Evolutionary conservation across 768 basidiomycete genomes (phyloP).

Genomic region (Serendipita sp.): DNA sequence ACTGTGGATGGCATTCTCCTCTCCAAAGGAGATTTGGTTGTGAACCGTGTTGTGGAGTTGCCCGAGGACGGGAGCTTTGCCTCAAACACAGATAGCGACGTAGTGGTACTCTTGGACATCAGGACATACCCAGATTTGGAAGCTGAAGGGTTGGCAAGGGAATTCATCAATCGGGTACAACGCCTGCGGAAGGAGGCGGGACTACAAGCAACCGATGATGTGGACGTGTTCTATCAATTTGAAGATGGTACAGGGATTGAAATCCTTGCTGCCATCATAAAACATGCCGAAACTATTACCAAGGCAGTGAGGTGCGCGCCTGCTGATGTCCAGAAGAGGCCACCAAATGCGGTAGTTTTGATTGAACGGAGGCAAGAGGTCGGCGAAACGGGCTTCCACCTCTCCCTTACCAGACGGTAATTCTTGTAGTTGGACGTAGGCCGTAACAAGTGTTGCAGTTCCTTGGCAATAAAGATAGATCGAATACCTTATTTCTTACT

Average conservation of each 20-base stretch:
- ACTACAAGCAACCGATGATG: constrained; percentile 85
- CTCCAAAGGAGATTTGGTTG: constrained; percentile 74
- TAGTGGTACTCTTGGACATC: constrained; percentile 84
- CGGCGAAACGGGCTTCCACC: constrained; percentile 56
- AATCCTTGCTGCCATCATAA: constrained; percentile 39
- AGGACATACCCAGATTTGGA: constrained; percentile 73
- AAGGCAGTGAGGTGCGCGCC: constrained; percentile 65
- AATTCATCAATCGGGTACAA: constrained; percentile 85
- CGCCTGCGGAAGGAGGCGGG: constrained; percentile 91
- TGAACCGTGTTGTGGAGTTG: constrained; percentile 80
- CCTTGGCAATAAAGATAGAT: neutral
- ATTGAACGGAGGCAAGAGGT: constrained; percentile 82
- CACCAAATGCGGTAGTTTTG: constrained; percentile 33
- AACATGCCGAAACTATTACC: constrained; percentile 50
- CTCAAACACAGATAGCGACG: constrained; percentile 68
- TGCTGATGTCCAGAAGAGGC: constrained; percentile 35
- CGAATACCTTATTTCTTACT: constrained; percentile 46
- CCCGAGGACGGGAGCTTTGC: constrained; percentile 53
- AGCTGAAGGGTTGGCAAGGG: constrained; percentile 75
- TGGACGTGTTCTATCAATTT: constrained; percentile 73
- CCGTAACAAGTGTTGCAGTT: no score
- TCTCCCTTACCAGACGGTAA: constrained; percentile 46
- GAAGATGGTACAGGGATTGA: constrained; percentile 50
- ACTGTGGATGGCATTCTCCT: constrained; percentile 81
- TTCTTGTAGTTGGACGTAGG: neutral